Percentiles rank a stretch among this genome's conserved stretches.
These are phyloP conservation scores for Cercospora beticola DNA, from an alignment of 2,329 filamentous ascomycete genomes.

Conservation along the genomic window DNA sequence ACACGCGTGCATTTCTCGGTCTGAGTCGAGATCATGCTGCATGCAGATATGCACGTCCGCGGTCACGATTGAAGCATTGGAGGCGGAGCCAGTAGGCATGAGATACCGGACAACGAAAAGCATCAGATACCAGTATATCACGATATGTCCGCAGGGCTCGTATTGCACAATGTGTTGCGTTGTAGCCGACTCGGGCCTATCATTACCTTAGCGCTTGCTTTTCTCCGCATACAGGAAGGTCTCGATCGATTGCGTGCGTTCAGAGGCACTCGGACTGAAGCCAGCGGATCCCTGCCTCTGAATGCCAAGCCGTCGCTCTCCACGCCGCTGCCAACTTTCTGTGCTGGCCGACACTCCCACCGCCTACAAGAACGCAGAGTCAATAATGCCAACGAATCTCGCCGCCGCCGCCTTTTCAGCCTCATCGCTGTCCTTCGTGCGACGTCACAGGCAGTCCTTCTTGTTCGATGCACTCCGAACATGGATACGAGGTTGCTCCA, in stretches of 20 bases:
- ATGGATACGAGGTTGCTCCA: conserved; percentile 1
- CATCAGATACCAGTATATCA: background rate
- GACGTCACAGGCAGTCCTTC: background rate
- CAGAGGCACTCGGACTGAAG: background rate
- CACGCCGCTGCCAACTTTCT: conserved; percentile 1
- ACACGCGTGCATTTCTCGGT: background rate
- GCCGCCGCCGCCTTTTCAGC: background rate
- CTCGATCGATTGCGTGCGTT: background rate
- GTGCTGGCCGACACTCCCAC: conserved; percentile 1
- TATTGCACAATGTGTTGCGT: background rate
- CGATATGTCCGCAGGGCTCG: background rate
- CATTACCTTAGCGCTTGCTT: background rate
- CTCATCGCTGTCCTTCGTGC: background rate
- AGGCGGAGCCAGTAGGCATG: background rate
- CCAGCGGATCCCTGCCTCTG: background rate
- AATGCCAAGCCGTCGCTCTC: background rate
- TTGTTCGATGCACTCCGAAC: no score
- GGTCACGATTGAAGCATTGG: background rate
- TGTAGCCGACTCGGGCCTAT: background rate
- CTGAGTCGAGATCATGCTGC: background rate
- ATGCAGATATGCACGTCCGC: background rate
- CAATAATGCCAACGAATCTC: background rate
- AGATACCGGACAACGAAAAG: background rate
- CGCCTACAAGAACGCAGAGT: conserved; percentile 2
- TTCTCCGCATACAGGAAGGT: no score